phyloP scores from a whole-genome alignment of 106 monocot species.

The Phalaenopsis aphrodite region DNA sequence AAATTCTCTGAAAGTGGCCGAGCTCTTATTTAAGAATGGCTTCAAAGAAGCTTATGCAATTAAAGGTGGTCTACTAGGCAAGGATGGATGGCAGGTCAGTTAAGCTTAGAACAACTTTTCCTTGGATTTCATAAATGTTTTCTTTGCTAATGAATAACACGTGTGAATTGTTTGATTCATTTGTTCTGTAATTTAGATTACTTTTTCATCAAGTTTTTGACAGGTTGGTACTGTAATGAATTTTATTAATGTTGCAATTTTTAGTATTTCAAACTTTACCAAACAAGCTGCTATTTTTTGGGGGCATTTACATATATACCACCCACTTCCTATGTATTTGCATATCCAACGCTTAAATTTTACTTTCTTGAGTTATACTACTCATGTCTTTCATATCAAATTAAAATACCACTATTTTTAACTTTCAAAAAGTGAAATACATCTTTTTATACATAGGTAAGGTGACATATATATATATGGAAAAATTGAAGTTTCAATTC shows the following conservation, averaged over 20 bases:
- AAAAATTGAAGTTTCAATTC: too few species aligned
- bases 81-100: constrained; percentile 90
- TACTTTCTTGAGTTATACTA: too few species aligned
- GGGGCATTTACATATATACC: too few species aligned
- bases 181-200: neutral
- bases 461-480: too few species aligned
- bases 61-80: constrained; percentile 85
- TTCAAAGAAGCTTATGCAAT: constrained; percentile 96
- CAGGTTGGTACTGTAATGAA: neutral
- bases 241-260: neutral
- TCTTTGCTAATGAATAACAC: too few species aligned
- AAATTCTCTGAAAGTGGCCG: constrained; percentile 74
- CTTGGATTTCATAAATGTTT: too few species aligned
- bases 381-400: too few species aligned
- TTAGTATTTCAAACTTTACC: neutral
- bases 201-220: neutral
- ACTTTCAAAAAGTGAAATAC: too few species aligned
- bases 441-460: too few species aligned
- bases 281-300: neutral
- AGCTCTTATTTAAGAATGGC: constrained; percentile 65
- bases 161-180: neutral
- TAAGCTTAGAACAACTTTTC: neutral
- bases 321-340: too few species aligned
- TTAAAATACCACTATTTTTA: too few species aligned
- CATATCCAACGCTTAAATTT: too few species aligned